phyloP scores from a whole-genome alignment of 306 rosid genomes.

The Lathyrus sativus region DNA sequence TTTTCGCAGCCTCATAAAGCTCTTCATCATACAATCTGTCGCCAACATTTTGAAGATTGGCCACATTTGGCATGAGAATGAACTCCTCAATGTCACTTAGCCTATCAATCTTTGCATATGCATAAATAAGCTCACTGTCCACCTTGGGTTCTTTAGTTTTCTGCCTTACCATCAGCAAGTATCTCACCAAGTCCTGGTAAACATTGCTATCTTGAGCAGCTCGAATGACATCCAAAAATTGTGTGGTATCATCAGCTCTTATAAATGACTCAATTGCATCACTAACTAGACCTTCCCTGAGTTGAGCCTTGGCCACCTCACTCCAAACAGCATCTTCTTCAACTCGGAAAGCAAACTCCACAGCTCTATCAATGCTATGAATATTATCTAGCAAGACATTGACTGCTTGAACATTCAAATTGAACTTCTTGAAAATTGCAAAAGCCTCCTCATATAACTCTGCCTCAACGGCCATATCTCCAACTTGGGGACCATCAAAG shows the following conservation, averaged over 20 bases:
- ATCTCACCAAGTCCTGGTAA: slow-evolving; percentile 90
- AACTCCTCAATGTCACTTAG: slow-evolving; percentile 95
- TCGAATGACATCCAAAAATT: slow-evolving; percentile 89
- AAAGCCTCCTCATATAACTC: slow-evolving; percentile 89
- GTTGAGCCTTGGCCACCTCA: slow-evolving; percentile 98
- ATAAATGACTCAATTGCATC: slow-evolving; percentile 98
- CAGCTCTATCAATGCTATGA: slow-evolving; percentile 92
- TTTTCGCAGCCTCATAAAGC: slow-evolving; percentile 95
- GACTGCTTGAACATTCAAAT: slow-evolving; percentile 97
- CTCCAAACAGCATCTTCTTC: slow-evolving; percentile 99
- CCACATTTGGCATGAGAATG: slow-evolving; percentile 98
- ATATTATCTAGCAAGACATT: slow-evolving; percentile 88
- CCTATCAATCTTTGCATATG: slow-evolving; percentile 96
- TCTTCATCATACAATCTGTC: slow-evolving; percentile 94
- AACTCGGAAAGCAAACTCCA: slow-evolving; percentile 96
- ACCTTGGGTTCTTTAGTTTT: slow-evolving; percentile 94
- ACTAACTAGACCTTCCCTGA: slow-evolving; percentile 93
- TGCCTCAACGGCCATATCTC: slow-evolving; percentile 97
- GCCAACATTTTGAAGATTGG: slow-evolving; percentile 96
- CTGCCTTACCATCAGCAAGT: slow-evolving; percentile 98
- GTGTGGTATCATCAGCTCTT: slow-evolving; percentile 92
- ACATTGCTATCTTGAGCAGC: slow-evolving; percentile 82
- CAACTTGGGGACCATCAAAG: slow-evolving; percentile 98
- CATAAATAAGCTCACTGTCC: slow-evolving; percentile 98
- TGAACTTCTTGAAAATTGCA: slow-evolving; percentile 96